Percentiles rank a stretch among this genome's conserved stretches.
Evolutionary conservation across 2,329 filamentous ascomycete species (phyloP).

Genomic region (Penicillium expansum): DNA sequence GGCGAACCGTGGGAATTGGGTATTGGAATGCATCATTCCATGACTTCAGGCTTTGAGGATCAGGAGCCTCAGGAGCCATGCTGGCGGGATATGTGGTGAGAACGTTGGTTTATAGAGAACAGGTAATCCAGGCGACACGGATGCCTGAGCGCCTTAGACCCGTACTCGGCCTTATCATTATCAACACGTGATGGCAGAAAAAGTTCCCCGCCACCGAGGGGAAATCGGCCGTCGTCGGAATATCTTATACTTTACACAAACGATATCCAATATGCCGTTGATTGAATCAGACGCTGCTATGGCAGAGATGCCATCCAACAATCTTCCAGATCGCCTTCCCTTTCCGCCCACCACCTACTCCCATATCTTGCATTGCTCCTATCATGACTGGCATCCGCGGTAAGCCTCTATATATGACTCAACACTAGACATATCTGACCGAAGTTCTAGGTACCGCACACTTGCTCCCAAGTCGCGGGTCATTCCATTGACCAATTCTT

Average conservation of each 20-base stretch:
- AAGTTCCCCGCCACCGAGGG: slow-evolving; percentile 20
- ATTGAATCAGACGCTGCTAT: slow-evolving; percentile 25
- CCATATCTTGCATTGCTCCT: slow-evolving; percentile 93
- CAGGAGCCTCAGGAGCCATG: slow-evolving; percentile 57
- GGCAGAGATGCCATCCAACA: slow-evolving; percentile 16
- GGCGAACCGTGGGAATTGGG: slow-evolving; percentile 60
- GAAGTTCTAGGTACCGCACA: slow-evolving; percentile 62
- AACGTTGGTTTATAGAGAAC: slow-evolving; percentile 6
- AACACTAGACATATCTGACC: slow-evolving; percentile 5
- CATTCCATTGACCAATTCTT: slow-evolving; percentile 70
- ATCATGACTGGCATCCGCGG: slow-evolving; percentile 84
- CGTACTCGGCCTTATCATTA: slow-evolving; percentile 22
- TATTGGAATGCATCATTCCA: slow-evolving; percentile 69
- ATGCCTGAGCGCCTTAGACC: slow-evolving; percentile 11
- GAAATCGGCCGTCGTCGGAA: neutral
- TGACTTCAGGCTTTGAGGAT: slow-evolving; percentile 55
- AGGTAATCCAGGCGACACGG: slow-evolving; percentile 8
- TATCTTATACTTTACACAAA: neutral
- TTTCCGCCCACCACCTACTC: slow-evolving; percentile 82
- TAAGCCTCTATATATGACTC: slow-evolving; percentile 37
- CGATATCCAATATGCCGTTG: slow-evolving; percentile 27
- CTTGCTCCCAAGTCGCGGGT: slow-evolving; percentile 83
- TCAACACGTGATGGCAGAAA: slow-evolving; percentile 24
- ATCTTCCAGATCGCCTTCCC: slow-evolving; percentile 46
- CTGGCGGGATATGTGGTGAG: slow-evolving; percentile 15